Conservation (phyloP, 441 rosid species). For the Gossypium gossypioides region DNA sequence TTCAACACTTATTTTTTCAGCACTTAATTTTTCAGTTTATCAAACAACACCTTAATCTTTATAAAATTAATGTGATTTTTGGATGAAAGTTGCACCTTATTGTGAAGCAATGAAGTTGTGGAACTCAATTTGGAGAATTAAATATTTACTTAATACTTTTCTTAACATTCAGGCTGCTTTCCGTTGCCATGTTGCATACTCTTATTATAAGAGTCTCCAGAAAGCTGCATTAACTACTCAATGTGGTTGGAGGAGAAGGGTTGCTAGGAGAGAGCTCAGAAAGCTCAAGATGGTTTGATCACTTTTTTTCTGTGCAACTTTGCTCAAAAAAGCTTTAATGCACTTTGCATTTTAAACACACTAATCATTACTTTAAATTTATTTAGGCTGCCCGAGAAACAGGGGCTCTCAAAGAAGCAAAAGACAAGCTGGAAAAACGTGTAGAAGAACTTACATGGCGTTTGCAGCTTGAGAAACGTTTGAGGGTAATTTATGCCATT, state of each 20-base stretch:
- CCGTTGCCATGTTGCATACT: conserved; percentile 45
- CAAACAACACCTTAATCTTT: not conserved
- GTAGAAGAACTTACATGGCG: conserved; percentile 78
- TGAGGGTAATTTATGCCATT: conserved; percentile 37
- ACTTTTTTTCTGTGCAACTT: conserved; percentile 5
- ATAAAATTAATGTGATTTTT: not conserved
- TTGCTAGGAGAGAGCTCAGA: conserved; percentile 70
- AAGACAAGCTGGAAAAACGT: conserved; percentile 74
- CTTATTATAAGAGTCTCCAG: conserved; percentile 61
- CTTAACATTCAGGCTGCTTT: conserved; percentile 44
- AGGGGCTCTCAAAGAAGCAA: conserved; percentile 73
- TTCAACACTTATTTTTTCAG: too few relatives aligned
- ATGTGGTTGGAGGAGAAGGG: conserved; percentile 81
- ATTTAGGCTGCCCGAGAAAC: conserved; percentile 67
- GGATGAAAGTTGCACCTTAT: not conserved
- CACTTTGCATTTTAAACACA: conserved; percentile 3
- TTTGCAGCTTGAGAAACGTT: conserved; percentile 66
- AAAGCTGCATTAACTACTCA: conserved; percentile 56
- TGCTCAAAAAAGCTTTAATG: conserved; percentile 1
- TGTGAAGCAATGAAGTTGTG: not conserved
- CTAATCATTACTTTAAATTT: conserved; percentile 19
- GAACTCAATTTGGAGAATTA: not conserved
- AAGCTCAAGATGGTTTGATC: conserved; percentile 58
- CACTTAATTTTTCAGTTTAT: too few relatives aligned
- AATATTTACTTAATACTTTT: conserved; percentile 10